phyloP scores from a whole-genome alignment of 176 grass and related monocot genomes.

The Dendrocalamus sinicus region DNA sequence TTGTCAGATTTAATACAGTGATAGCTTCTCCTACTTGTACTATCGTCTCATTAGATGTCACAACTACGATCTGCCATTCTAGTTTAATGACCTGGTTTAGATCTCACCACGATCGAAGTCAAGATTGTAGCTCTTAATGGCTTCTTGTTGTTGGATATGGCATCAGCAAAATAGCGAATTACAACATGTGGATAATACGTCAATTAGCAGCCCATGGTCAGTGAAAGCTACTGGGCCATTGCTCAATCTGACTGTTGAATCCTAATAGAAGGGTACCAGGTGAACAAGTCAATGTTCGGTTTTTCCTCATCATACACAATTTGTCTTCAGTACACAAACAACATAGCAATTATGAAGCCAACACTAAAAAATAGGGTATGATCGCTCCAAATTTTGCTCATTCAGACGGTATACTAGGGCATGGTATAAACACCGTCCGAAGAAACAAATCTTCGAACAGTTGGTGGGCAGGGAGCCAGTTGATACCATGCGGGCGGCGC shows the following conservation, averaged over 20 bases:
- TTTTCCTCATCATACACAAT: neutral
- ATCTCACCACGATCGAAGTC: neutral
- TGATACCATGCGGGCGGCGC: constrained; percentile 51
- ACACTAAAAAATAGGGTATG: neutral
- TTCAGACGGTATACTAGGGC: neutral
- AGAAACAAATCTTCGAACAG: neutral
- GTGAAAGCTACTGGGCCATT: neutral
- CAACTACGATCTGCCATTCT: neutral
- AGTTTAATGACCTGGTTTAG: neutral
- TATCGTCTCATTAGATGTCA: neutral
- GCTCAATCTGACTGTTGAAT: neutral
- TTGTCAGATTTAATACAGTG: neutral
- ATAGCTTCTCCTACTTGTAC: neutral
- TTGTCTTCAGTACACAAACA: neutral
- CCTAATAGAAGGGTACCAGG: neutral
- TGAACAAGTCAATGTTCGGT: neutral
- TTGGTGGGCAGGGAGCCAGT: neutral
- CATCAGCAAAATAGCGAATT: neutral
- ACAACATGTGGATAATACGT: neutral
- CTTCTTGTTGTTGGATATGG: neutral
- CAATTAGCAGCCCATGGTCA: neutral
- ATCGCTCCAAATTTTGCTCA: neutral
- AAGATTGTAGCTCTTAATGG: neutral
- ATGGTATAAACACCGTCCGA: neutral
- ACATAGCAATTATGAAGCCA: neutral